These are phyloP conservation scores for Paraphoma sp. DNA, from an alignment of 2,329 filamentous ascomycete species.

Conservation along the genomic window DNA sequence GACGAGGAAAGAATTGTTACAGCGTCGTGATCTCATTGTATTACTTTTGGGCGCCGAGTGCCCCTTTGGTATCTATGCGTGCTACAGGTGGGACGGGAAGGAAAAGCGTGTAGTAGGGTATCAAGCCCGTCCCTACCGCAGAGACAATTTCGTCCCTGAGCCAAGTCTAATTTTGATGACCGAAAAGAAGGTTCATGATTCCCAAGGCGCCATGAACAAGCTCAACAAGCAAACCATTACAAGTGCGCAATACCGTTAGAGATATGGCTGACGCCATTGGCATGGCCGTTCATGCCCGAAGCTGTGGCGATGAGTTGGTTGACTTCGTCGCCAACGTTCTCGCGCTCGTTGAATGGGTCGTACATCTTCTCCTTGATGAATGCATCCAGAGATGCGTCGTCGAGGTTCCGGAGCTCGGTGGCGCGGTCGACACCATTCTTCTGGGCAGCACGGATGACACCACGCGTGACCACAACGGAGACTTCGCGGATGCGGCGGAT, in stretches of 20 bases:
- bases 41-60: background rate
- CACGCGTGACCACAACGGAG: conserved; percentile 82
- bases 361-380: conserved; percentile 65
- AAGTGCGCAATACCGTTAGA: conserved; percentile 40
- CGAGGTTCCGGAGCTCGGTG: conserved; percentile 67
- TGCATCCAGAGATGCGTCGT: conserved; percentile 72
- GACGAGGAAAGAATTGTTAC: background rate
- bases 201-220: conserved; percentile 18
- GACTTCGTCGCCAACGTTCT: conserved; percentile 50
- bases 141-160: conserved; percentile 20
- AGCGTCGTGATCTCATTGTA: background rate
- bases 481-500: conserved; percentile 93
- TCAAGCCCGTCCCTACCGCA: conserved; percentile 27
- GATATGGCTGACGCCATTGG: conserved; percentile 34
- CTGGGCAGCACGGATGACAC: conserved; percentile 92
- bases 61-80: conserved; percentile 11
- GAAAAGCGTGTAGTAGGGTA: conserved; percentile 32
- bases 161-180: conserved; percentile 26
- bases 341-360: conserved; percentile 56
- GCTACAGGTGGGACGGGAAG: conserved; percentile 16
- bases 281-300: conserved; percentile 26
- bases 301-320: conserved; percentile 34
- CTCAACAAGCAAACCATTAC: conserved; percentile 28
- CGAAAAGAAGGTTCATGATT: conserved; percentile 10
- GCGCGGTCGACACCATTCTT: conserved; percentile 69